Conservation (phyloP, 139 green algal genomes). For the Chlamydomonas sphaeroides region DNA sequence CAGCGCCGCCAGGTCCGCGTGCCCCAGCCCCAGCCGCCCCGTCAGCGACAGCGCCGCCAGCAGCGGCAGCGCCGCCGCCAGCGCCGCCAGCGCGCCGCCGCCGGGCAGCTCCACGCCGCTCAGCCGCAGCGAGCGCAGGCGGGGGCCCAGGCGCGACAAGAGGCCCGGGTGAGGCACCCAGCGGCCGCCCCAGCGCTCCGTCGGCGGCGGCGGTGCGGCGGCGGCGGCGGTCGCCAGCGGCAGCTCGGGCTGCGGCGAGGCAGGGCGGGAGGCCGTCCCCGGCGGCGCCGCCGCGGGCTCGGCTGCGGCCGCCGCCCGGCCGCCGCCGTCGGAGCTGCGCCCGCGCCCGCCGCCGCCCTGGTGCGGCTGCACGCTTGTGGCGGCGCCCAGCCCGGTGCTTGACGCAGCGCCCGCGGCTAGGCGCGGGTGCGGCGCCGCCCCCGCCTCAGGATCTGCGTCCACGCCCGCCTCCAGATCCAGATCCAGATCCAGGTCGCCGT, state of each 20-base stretch:
- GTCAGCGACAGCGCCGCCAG: constrained; percentile 1
- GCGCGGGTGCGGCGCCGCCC: background rate
- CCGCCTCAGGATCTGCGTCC: background rate
- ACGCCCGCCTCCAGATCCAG: background rate
- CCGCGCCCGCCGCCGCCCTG: no score
- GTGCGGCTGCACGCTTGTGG: no score
- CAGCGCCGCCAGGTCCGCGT: background rate
- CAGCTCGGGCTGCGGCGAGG: no score
- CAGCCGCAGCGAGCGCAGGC: constrained; percentile 4
- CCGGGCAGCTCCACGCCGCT: background rate
- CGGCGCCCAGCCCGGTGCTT: no score
- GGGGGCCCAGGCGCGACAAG: background rate
- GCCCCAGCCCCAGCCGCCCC: background rate
- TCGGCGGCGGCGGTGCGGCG: no score
- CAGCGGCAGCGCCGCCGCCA: background rate
- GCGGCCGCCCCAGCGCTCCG: background rate
- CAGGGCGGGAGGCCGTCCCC: no score
- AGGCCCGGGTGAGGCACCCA: constrained; percentile 6
- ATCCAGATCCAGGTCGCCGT: background rate
- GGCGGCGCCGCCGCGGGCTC: no score
- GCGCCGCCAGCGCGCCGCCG: constrained; percentile 15
- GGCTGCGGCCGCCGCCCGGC: background rate
- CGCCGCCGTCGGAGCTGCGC: background rate
- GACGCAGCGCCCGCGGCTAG: no score
- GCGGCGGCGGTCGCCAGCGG: background rate